Evolutionary conservation across 352 stramenopile genomes (phyloP).

Genomic region (Phytopythium montanum): DNA sequence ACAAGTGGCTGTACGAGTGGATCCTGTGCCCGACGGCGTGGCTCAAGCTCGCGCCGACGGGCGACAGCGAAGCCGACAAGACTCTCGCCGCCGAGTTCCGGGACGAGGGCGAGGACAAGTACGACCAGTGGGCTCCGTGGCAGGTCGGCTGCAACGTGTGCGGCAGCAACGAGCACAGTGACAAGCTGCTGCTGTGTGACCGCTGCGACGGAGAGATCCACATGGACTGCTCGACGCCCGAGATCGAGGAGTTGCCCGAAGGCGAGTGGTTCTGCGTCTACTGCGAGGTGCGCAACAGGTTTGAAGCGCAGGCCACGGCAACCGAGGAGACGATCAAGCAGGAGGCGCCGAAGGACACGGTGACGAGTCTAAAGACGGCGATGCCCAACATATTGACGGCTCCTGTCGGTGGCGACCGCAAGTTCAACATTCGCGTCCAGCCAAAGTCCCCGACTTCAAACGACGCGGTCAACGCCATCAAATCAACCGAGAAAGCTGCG

Average conservation of each 20-base stretch:
- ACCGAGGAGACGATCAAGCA: conserved; percentile 10
- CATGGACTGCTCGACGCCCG: conserved; percentile 76
- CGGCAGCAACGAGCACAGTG: conserved; percentile 66
- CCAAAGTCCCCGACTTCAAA: conserved; percentile 22
- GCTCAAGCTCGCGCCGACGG: conserved; percentile 62
- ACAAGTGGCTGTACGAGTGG: conserved; percentile 89
- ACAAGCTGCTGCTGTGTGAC: conserved; percentile 80
- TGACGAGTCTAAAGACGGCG: background rate
- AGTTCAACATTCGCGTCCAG: conserved; percentile 61
- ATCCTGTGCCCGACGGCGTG: conserved; percentile 72
- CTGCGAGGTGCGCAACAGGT: conserved; percentile 53
- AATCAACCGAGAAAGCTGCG: background rate
- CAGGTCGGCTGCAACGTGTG: conserved; percentile 77
- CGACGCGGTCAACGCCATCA: conserved; percentile 11
- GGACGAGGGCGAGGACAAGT: conserved; percentile 49
- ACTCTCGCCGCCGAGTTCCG: conserved; percentile 60
- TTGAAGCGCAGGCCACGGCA: conserved; percentile 18
- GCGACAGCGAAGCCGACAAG: conserved; percentile 39
- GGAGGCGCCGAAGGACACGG: conserved; percentile 13
- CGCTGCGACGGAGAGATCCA: conserved; percentile 87
- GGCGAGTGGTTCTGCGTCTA: conserved; percentile 84
- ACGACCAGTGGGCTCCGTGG: conserved; percentile 77
- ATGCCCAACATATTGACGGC: conserved; percentile 53
- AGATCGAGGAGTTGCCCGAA: conserved; percentile 64
- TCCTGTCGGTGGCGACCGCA: conserved; percentile 50